These are phyloP conservation scores for Geranium rotundifolium DNA, from an alignment of 345 rosid species.

Conservation along the genomic window DNA sequence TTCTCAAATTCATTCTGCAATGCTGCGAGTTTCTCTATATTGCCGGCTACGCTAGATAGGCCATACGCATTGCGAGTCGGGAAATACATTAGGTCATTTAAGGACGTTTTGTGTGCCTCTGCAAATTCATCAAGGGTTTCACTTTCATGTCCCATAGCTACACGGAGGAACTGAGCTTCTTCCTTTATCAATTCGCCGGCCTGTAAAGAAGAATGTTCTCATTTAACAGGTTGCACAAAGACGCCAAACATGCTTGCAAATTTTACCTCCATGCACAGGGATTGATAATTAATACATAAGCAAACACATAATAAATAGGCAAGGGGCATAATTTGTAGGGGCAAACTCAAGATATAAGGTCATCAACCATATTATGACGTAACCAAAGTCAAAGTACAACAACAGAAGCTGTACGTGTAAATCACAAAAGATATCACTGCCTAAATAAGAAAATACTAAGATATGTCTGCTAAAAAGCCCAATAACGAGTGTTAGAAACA, in stretches of 20 bases:
- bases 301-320: too few species aligned
- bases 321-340: too few species aligned
- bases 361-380: too few species aligned
- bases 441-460: too few species aligned
- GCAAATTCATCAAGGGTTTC: conserved; percentile 75
- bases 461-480: too few species aligned
- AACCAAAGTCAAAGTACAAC: too few species aligned
- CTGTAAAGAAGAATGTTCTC: conserved; percentile 24
- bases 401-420: too few species aligned
- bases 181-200: conserved; percentile 59
- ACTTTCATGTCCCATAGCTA: conserved; percentile 82
- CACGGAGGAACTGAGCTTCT: conserved; percentile 60
- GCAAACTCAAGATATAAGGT: too few species aligned
- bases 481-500: too few species aligned
- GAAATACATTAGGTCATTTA: conserved; percentile 92
- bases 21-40: conserved; percentile 75
- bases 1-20: conserved; percentile 70
- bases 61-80: conserved; percentile 84
- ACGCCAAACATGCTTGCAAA: background rate
- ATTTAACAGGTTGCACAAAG: conserved; percentile 2
- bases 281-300: too few species aligned
- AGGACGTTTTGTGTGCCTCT: conserved; percentile 80
- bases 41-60: conserved; percentile 90
- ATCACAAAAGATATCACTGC: too few species aligned
- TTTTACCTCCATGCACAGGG: background rate